Evolutionary conservation across 2,329 filamentous ascomycete genomes (phyloP).

Genomic region (Aureobasidium melanogenum): DNA sequence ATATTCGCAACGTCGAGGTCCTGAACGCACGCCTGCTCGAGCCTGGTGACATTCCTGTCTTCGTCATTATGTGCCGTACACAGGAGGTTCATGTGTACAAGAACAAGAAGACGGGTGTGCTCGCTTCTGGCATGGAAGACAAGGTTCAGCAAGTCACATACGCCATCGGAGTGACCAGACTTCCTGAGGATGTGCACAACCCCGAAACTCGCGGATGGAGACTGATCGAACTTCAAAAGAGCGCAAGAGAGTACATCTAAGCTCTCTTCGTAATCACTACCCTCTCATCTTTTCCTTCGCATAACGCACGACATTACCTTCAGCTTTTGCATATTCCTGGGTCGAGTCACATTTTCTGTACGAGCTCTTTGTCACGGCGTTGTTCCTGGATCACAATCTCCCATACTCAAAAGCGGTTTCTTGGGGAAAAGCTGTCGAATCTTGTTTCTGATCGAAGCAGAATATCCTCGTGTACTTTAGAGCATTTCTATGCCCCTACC

Average conservation of each 20-base stretch:
- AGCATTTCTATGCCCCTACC: background rate
- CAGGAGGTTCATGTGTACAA: conserved; percentile 97
- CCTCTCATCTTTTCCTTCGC: background rate
- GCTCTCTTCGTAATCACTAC: background rate
- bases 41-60: conserved; percentile 83
- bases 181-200: conserved; percentile 93
- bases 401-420: conserved; percentile 2
- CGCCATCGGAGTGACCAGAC: conserved; percentile 87
- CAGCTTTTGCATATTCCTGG: background rate
- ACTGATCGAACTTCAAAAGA: conserved; percentile 97
- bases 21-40: conserved; percentile 71
- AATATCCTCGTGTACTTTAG: conserved; percentile 4
- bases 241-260: conserved; percentile 80
- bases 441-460: background rate
- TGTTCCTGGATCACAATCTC: conserved; percentile 2
- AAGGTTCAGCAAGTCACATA: conserved; percentile 98
- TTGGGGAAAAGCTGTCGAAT: background rate
- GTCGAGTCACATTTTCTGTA: background rate
- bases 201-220: conserved; percentile 95
- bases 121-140: conserved; percentile 97
- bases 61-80: conserved; percentile 92
- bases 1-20: conserved; percentile 91
- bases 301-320: background rate
- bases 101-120: conserved; percentile 78
- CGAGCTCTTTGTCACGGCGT: background rate